Evolutionary conservation across 495 filamentous ascomycete genomes (phyloP).

Genomic region (Hypoxylon intermedium): DNA sequence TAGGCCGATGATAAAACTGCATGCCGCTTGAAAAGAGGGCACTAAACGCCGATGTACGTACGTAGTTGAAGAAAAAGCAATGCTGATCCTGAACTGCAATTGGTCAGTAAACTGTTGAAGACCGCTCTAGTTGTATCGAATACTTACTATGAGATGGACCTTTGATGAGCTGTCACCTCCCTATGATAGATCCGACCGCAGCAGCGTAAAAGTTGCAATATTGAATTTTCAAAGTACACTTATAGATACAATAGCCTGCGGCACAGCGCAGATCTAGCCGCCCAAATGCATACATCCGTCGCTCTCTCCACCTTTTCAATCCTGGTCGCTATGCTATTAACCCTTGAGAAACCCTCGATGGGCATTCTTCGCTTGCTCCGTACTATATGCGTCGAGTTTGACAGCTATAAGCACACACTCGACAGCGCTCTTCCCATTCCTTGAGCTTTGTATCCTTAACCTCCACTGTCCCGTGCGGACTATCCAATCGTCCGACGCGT

Average conservation of each 20-base stretch:
- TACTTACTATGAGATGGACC: too few species aligned
- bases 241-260: not conserved
- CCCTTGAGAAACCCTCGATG: conserved; percentile 67
- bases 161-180: too few species aligned
- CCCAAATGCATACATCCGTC: not conserved
- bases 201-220: not conserved
- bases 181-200: not conserved
- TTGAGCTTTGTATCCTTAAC: conserved; percentile 67
- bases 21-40: too few species aligned
- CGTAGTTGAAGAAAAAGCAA: too few species aligned
- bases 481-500: conserved; percentile 66
- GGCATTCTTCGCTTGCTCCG: conserved; percentile 72
- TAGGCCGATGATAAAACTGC: too few species aligned
- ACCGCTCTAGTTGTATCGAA: too few species aligned
- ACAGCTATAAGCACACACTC: conserved; percentile 76
- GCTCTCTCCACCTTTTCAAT: not conserved
- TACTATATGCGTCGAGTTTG: conserved; percentile 78
- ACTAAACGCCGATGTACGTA: too few species aligned
- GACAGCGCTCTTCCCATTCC: conserved; percentile 62
- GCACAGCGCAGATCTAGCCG: not conserved
- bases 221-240: not conserved
- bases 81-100: too few species aligned
- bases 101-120: too few species aligned
- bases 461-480: conserved; percentile 84
- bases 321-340: conserved; percentile 10